Conservation (phyloP, 441 rosid species). For the Breynia disticha region DNA sequence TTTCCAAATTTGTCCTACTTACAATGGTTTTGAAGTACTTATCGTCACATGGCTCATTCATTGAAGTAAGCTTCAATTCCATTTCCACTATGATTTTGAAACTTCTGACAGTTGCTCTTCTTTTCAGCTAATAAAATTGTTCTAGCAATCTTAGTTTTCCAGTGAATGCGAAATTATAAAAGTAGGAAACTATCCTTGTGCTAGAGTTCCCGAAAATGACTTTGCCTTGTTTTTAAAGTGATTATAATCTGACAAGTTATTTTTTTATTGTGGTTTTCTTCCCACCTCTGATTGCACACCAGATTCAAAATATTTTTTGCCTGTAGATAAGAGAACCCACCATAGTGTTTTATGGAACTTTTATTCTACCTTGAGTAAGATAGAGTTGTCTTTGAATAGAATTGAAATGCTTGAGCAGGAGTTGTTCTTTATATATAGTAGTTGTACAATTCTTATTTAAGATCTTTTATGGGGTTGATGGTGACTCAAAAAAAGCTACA, state of each 20-base stretch:
- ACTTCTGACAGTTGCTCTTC: neutral
- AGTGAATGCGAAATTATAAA: slow-evolving; percentile 8
- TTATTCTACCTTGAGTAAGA: too few relatives aligned
- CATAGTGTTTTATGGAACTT: too few relatives aligned
- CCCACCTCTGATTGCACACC: too few relatives aligned
- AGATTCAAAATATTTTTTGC: too few relatives aligned
- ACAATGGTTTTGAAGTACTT: slow-evolving; percentile 8
- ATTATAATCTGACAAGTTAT: slow-evolving; percentile 5
- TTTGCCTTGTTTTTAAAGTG: slow-evolving; percentile 21
- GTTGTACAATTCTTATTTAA: too few relatives aligned
- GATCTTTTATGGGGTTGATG: too few relatives aligned
- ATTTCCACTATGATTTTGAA: slow-evolving; percentile 1
- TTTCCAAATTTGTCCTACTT: slow-evolving; percentile 4
- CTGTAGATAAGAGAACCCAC: too few relatives aligned
- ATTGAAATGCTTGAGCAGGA: neutral
- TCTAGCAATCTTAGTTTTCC: slow-evolving; percentile 1
- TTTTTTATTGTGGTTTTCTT: too few relatives aligned
- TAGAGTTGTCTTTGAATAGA: too few relatives aligned
- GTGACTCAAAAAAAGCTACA: too few relatives aligned
- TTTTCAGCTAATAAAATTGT: neutral
- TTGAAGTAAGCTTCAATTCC: slow-evolving; percentile 8
- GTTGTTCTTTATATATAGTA: too few relatives aligned
- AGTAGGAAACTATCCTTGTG: slow-evolving; percentile 33
- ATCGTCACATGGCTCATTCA: slow-evolving; percentile 2
- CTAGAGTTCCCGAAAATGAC: slow-evolving; percentile 19